phyloP scores from a whole-genome alignment of 352 stramenopile genomes.

The Thalassiosira hispida region DNA sequence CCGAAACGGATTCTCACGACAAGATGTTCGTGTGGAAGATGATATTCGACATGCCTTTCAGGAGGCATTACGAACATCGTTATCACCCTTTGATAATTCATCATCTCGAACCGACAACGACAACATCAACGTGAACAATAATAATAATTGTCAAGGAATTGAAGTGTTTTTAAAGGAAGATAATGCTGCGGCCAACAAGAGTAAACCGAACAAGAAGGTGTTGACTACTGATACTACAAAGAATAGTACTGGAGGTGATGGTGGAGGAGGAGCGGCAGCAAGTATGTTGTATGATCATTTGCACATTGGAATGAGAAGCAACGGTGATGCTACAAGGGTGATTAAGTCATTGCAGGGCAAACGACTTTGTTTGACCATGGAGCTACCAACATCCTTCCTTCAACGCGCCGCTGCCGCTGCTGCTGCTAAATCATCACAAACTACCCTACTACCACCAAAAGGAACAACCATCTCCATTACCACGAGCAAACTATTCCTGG shows the following conservation, averaged over 20 bases:
- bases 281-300: constrained; percentile 23
- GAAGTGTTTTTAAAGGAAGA: constrained; percentile 40
- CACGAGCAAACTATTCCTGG: constrained; percentile 73
- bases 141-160: constrained; percentile 2
- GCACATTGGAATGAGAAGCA: constrained; percentile 69
- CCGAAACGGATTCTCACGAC: no score
- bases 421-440: constrained; percentile 4
- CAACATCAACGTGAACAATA: no score
- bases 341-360: constrained; percentile 63
- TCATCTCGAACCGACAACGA: no score
- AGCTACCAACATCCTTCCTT: constrained; percentile 24
- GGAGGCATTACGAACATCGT: constrained; percentile 24
- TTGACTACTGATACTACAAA: not conserved
- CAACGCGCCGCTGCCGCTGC: not conserved
- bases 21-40: no score
- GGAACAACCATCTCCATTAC: constrained; percentile 25
- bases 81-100: constrained; percentile 2
- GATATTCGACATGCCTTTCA: constrained; percentile 44
- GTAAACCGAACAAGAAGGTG: constrained; percentile 19
- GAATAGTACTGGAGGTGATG: not conserved
- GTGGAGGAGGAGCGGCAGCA: not conserved
- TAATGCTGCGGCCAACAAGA: constrained; percentile 7
- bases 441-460: not conserved
- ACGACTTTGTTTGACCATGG: constrained; percentile 40
- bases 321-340: constrained; percentile 60